Evolutionary conservation across 257 asterid species (phyloP), one percentile per base, ranked within the genome.

Genomic region (Solanum peruvianum): DNA sequence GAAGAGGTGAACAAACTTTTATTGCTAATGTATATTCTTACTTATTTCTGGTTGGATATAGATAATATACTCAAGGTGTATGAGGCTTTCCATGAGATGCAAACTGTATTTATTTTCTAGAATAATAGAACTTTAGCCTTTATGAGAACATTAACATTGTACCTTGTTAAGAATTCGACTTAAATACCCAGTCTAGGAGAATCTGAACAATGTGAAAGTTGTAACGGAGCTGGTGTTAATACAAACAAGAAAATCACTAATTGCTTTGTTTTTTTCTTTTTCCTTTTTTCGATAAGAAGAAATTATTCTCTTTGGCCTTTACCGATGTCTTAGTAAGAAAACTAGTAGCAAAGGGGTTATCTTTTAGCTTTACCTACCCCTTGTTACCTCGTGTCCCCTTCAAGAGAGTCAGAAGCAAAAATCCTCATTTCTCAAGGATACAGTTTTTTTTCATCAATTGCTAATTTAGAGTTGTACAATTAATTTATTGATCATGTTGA

Each of bases 1-100:
- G 99, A 97, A 93, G 96, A 95, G 99, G 99, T 95, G 64, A 75
- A 56, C 83, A 14, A 14, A 35, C 58, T 45, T 27, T 78, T 21
- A 78, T 78, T 27, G 16, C 62, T 78, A 78, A 78, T 45, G 66
- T 90, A 31, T 78, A n/a, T 18, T 64, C 33, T 62, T 39, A 21
- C 41, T 15, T 73, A 42, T 25, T 45, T 78, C 27, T 45, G 16
- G 42, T 45, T 78, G 66, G 16, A 45, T 45, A 78, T 78, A 27
- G 84, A 45, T 16, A 45, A 27, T n/a, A 78, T 78, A 45, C 84
- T 16, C 16, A 5, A 78, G 42, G 84, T 78, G 27, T 78, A 45
- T 78, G 84, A 27, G 16, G 16, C 41, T 15, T 27, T 45, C 27
- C 16, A 27, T 45, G 84, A 27, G 84, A 78, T 78, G 37, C 66